These are phyloP conservation scores for Cladosporium sp. DNA, from an alignment of 2,329 filamentous ascomycete genomes.

Conservation along the genomic window DNA sequence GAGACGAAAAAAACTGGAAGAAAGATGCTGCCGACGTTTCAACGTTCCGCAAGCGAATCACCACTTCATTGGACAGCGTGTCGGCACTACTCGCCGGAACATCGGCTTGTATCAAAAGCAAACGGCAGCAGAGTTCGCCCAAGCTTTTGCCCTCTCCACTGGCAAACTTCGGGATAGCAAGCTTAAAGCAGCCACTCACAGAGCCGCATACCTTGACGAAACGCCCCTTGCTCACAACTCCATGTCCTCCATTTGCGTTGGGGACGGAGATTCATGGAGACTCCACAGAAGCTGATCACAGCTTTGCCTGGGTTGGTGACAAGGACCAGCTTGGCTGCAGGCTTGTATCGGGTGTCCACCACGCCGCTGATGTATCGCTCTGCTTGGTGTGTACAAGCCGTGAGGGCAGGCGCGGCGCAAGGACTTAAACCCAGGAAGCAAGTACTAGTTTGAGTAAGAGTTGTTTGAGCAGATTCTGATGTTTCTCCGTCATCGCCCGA, in stretches of 20 bases:
- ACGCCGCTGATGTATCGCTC: constrained; percentile 17
- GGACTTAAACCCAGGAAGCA: constrained; percentile 7
- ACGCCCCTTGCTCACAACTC: constrained; percentile 17
- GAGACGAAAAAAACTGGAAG: neutral
- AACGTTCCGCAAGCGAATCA: constrained; percentile 19
- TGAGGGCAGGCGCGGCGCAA: constrained; percentile 16
- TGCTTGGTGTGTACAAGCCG: constrained; percentile 11
- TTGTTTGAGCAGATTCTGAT: constrained; percentile 7
- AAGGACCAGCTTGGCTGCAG: constrained; percentile 19
- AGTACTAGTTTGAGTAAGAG: constrained; percentile 9
- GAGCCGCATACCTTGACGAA: constrained; percentile 9
- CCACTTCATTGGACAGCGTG: constrained; percentile 8
- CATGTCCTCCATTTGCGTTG: constrained; percentile 21
- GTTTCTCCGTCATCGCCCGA: constrained; percentile 13
- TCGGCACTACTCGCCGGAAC: constrained; percentile 15
- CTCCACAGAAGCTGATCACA: constrained; percentile 15
- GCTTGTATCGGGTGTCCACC: constrained; percentile 22
- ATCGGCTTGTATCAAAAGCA: constrained; percentile 10
- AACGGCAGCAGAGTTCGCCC: neutral
- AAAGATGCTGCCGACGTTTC: constrained; percentile 17
- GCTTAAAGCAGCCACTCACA: constrained; percentile 17
- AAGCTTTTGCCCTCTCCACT: constrained; percentile 13
- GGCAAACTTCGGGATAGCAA: constrained; percentile 12
- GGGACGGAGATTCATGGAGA: constrained; percentile 22
- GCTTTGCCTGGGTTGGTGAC: constrained; percentile 13